Evolutionary conservation across 116 monocot species (phyloP).

Genomic region (Zostera marina): DNA sequence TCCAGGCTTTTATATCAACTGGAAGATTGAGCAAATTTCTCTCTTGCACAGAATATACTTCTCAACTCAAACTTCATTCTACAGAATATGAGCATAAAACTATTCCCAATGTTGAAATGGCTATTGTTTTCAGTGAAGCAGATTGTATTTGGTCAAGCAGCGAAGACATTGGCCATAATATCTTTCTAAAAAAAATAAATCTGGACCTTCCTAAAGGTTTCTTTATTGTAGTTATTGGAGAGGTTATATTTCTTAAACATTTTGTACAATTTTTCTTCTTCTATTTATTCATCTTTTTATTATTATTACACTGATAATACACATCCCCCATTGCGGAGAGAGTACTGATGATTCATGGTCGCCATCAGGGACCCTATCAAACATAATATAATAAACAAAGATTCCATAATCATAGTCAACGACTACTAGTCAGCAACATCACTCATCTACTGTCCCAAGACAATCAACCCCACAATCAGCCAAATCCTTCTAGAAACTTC

Average conservation of each 20-base stretch:
- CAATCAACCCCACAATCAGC: too few species aligned
- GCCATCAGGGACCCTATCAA: too few species aligned
- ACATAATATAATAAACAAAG: too few species aligned
- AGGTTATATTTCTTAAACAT: constrained; percentile 29
- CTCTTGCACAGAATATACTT: constrained; percentile 44
- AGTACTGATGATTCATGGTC: too few species aligned
- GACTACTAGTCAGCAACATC: too few species aligned
- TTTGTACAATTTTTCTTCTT: neutral
- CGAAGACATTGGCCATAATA: constrained; percentile 12
- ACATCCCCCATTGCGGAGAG: too few species aligned
- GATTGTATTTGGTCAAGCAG: constrained; percentile 50
- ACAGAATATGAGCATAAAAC: constrained; percentile 3
- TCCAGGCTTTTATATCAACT: constrained; percentile 74
- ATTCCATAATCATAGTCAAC: too few species aligned
- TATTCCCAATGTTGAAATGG: constrained; percentile 13
- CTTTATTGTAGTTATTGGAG: constrained; percentile 67
- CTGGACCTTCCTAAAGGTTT: constrained; percentile 42
- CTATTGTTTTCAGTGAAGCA: constrained; percentile 38
- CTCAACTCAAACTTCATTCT: constrained; percentile 4
- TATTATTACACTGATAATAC: too few species aligned
- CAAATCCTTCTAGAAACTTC: too few species aligned
- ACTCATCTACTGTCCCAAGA: too few species aligned
- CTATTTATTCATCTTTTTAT: neutral
- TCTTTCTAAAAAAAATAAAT: constrained; percentile 28
- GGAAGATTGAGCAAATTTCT: constrained; percentile 81